Evolutionary conservation across 805 yeast genomes (phyloP), one percentile per base, ranked within the genome.

Genomic region (Hyphopichia homilentoma): DNA sequence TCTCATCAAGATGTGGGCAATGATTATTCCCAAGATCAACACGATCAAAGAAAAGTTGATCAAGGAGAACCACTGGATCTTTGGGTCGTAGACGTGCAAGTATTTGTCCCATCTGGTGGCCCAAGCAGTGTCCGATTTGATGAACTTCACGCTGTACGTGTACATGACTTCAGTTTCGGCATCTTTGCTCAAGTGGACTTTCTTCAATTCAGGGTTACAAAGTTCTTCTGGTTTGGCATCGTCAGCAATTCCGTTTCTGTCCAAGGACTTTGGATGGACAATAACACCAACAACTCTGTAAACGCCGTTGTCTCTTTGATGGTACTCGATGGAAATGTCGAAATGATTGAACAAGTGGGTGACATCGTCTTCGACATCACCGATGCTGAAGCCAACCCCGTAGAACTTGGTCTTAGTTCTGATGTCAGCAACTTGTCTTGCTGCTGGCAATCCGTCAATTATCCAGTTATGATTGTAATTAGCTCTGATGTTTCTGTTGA

Each of bases 71-170:
- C 97, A 90, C 64, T 93, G 97, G 47, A 93, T 84, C 53, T 83
- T 82, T 36, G 97, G 94, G 53, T 86, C 95, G 55, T 81, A 84
- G 16, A 84, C 93, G 48, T 86, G 94, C 50, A 93, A 69, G 56
- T 93, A 93, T 59, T 87, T 86, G 59, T 93, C 98, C 98, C 98
- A 93, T 65, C 98, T 80, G 2, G 97, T 90, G 21, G 97, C 97
- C 97, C 97, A 93, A 4, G 79, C 77, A 2, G 93, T 84, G 5
- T 67, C 69, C 6, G 90, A 81, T 34, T 73, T 74, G 14, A 62
- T 56, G 70, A 90, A 93, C 21, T 55, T 63, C 13, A 90, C 93
- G 2, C 93, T 80, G 60, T 93, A 93, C n/a, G 95, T 76, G 64
- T 78, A 93, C 13, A 69, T 53, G n/a, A 90, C 95, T 1, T 57